These are phyloP conservation scores for Hondaea fermentalgiana DNA, from an alignment of 108 stramenopile species.

Conservation along the genomic window DNA sequence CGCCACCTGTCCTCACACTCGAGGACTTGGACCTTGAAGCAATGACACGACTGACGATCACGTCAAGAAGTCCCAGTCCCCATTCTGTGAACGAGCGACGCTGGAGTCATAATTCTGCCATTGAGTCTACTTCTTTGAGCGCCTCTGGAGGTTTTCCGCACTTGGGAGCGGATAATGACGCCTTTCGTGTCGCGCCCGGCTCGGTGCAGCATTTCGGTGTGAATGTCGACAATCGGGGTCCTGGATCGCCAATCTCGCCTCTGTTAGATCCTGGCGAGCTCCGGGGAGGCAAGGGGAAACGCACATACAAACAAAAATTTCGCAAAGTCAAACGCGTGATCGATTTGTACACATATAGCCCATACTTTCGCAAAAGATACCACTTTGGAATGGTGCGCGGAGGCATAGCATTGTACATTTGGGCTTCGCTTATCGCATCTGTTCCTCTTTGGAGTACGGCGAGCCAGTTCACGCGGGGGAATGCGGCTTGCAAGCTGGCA, in stretches of 20 bases:
- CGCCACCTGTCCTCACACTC: neutral
- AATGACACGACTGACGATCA: neutral
- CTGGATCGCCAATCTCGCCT: neutral
- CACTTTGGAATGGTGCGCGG: neutral
- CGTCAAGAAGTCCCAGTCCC: neutral
- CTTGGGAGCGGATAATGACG: too few species aligned
- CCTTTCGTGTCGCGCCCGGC: too few species aligned
- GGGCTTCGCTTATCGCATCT: neutral
- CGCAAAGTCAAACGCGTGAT: neutral
- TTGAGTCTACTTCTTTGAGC: neutral
- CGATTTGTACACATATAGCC: neutral
- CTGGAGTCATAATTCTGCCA: neutral
- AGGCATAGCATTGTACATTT: neutral
- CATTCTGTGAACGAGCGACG: neutral
- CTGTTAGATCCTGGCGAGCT: neutral
- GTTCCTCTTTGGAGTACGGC: neutral
- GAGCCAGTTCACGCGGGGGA: neutral
- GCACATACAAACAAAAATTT: neutral
- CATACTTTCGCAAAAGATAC: neutral
- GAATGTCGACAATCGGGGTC: too few species aligned
- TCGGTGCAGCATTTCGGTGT: too few species aligned
- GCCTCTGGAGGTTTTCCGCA: neutral
- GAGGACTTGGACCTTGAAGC: neutral
- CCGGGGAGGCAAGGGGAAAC: neutral
- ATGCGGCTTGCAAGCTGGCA: neutral